Conservation (phyloP, 495 filamentous ascomycete genomes). For the Lindgomyces ingoldianus region DNA sequence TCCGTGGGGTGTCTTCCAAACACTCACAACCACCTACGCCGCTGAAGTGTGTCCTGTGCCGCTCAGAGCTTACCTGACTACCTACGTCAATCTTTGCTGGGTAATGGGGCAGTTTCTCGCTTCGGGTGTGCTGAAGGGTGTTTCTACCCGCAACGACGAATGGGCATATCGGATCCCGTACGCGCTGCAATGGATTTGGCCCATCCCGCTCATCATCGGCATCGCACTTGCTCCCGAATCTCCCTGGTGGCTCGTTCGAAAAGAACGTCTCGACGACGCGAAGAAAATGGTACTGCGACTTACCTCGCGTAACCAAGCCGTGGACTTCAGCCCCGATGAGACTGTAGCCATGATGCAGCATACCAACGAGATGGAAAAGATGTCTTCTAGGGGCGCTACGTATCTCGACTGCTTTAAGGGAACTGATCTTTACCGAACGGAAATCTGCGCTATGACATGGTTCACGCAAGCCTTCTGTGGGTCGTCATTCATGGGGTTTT, state of each 20-base stretch:
- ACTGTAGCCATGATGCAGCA: slow-evolving; percentile 85
- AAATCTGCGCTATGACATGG: slow-evolving; percentile 75
- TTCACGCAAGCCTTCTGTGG: slow-evolving; percentile 79
- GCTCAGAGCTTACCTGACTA: slow-evolving; percentile 72
- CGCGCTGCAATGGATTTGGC: slow-evolving; percentile 85
- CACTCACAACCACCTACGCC: slow-evolving; percentile 75
- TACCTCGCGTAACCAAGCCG: slow-evolving; percentile 44
- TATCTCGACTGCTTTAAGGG: slow-evolving; percentile 77
- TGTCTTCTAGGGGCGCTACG: slow-evolving; percentile 66
- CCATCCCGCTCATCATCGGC: slow-evolving; percentile 61
- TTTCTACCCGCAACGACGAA: slow-evolving; percentile 58
- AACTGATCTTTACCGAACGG: slow-evolving; percentile 68
- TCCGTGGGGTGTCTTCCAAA: slow-evolving; percentile 83
- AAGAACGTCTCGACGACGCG: slow-evolving; percentile 66
- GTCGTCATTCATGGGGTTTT: slow-evolving; percentile 65
- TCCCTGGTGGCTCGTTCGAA: slow-evolving; percentile 81
- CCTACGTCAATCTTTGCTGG: slow-evolving; percentile 84
- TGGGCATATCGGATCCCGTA: slow-evolving; percentile 73
- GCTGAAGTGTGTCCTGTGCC: slow-evolving; percentile 76
- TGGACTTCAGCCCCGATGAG: slow-evolving; percentile 69
- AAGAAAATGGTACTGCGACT: slow-evolving; percentile 68
- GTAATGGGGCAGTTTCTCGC: slow-evolving; percentile 75
- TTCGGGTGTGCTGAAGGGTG: slow-evolving; percentile 68
- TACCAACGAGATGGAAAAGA: slow-evolving; percentile 72
- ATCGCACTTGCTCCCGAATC: slow-evolving; percentile 72